Percentiles rank a stretch among this genome's conserved stretches.
Evolutionary conservation across 2,329 filamentous ascomycete genomes (phyloP).

Genomic region (Coniochaeta sp.): DNA sequence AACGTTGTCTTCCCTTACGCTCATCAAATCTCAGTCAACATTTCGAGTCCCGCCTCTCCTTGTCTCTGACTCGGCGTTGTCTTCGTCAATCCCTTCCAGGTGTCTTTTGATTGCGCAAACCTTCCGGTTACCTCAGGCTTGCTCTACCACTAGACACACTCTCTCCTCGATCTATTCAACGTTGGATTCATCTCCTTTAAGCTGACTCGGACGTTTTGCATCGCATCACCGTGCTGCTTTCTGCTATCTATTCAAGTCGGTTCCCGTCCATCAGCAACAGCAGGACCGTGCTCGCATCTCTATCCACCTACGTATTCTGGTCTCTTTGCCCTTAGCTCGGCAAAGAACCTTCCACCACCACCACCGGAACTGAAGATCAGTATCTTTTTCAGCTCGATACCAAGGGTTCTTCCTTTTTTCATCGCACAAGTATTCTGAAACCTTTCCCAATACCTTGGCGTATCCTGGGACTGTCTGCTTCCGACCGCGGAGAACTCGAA

Average conservation of each 20-base stretch:
- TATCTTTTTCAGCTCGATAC: neutral
- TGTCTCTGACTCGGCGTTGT: conserved; percentile 5
- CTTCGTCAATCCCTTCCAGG: neutral
- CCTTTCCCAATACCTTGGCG: neutral
- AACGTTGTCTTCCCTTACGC: conserved; percentile 15
- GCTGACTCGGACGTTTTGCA: neutral
- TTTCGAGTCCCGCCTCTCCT: conserved; percentile 5
- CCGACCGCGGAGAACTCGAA: neutral
- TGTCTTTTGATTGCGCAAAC: neutral
- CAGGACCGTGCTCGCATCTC: neutral
- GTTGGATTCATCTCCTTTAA: neutral
- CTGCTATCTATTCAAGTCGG: neutral
- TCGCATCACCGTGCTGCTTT: neutral
- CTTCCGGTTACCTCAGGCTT: neutral
- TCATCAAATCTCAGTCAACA: conserved; percentile 7
- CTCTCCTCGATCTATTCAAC: neutral
- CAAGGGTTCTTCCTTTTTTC: neutral
- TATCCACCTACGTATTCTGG: neutral
- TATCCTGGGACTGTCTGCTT: neutral
- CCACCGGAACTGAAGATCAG: neutral
- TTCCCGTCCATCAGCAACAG: neutral
- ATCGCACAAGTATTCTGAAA: neutral
- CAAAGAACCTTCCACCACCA: neutral
- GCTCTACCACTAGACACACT: neutral
- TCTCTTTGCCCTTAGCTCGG: neutral